Evolutionary conservation across 352 stramenopile species (phyloP), one percentile per base, ranked within the genome.

Genomic region (Phytophthora pistaciae): DNA sequence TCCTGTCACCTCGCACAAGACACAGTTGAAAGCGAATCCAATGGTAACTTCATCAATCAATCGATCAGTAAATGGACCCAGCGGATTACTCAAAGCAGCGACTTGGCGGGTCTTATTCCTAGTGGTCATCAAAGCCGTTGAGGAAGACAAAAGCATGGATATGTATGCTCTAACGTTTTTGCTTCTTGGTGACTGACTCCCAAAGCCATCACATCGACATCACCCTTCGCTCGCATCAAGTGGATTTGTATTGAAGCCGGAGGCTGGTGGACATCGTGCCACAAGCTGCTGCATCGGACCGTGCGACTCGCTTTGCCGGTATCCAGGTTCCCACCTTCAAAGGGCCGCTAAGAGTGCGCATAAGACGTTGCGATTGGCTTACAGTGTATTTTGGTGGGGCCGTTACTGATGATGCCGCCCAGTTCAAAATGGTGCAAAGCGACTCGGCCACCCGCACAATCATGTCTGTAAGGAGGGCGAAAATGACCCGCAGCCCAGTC

Each of bases 391-490:
- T 27, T 27, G 18, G 46, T 27, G 9, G 9, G 25, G 20, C n/a
- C 46, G 46, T 29, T 53, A 63, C 67, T 75, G 68, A 68, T 75
- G 55, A 36, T 38, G 64, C 27, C 40, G 14, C 62, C 6, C 27
- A 40, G 48, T 20, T 61, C 38, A 9, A 68, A 68, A 60, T 64
- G 56, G 56, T 23, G 36, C 36, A 27, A 53, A 53, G 29, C 46
- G 49, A 38, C 64, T 10, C 31, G 21, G 25, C 57, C 36, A 10
- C 16, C 36, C 36, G 36, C 11, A 62, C 52, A 53, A 68, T 46
- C 50, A 59, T 54, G 52, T 2, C n/a, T 4, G 16, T 14, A n/a
- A n/a, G n/a, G n/a, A 6, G 38, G 3, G 16, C 8, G 8, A 14
- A 3, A 7, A 48, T 48, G 40, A 48, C 40, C 16, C 40, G 29